Percentiles rank a stretch among this genome's conserved stretches.
Evolutionary conservation across 495 filamentous ascomycete species (phyloP).

Genomic region (Penicillium malachiteum): DNA sequence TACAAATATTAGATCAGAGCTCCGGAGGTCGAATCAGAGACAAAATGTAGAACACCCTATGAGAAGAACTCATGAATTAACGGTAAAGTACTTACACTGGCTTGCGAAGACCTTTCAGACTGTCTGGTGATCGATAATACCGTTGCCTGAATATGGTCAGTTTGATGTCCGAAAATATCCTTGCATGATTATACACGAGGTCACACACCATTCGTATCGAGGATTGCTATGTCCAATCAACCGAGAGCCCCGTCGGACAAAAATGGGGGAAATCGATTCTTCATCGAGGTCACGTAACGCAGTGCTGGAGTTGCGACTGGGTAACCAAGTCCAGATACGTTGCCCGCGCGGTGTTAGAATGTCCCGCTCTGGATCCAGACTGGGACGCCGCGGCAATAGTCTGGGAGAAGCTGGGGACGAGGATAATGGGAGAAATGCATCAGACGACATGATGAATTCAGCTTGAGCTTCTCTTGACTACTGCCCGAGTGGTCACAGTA

Average conservation of each 20-base stretch:
- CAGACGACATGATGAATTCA: conserved; percentile 12
- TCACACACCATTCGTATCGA: conserved; percentile 36
- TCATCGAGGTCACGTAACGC: conserved; percentile 25
- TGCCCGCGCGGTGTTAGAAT: conserved; percentile 41
- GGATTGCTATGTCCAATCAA: conserved; percentile 39
- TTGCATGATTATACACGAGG: not conserved
- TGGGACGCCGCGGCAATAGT: conserved; percentile 30
- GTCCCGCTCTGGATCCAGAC: conserved; percentile 32
- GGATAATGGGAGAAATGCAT: conserved; percentile 17
- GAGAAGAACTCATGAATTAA: not conserved
- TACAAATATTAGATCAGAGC: too few species aligned
- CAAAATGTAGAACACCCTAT: not conserved
- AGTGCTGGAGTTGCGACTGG: conserved; percentile 25
- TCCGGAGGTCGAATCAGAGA: not conserved
- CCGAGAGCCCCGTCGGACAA: conserved; percentile 20
- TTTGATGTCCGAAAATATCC: not conserved
- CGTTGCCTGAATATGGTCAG: conserved; percentile 24
- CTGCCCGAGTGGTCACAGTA: too few species aligned
- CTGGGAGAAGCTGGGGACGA: conserved; percentile 19
- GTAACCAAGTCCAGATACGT: conserved; percentile 30
- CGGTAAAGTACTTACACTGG: conserved; percentile 25
- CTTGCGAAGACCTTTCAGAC: conserved; percentile 27
- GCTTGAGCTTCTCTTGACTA: not conserved
- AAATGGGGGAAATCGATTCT: conserved; percentile 7
- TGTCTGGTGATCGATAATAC: conserved; percentile 32